These are phyloP conservation scores for Exophiala mesophila DNA, from an alignment of 2,329 filamentous ascomycete genomes.

Conservation along the genomic window DNA sequence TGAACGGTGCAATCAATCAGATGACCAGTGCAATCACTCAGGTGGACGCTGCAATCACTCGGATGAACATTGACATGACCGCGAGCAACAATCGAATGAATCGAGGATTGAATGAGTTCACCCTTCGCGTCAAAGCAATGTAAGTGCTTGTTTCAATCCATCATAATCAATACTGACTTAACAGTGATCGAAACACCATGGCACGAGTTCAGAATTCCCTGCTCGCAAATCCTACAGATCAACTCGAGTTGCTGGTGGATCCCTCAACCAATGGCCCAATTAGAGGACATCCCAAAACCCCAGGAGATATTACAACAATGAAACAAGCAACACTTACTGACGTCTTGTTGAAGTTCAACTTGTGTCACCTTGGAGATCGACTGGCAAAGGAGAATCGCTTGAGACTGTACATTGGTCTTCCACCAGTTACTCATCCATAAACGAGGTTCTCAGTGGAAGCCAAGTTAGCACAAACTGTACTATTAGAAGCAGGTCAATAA, in stretches of 20 bases:
- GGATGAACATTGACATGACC: no score
- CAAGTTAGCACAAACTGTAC: background rate
- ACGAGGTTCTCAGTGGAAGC: background rate
- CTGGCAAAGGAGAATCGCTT: conserved; percentile 1
- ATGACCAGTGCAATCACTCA: background rate
- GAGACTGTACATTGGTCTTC: conserved; percentile 2
- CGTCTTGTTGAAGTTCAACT: background rate
- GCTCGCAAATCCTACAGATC: conserved; percentile 3
- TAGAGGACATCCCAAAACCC: conserved; percentile 5
- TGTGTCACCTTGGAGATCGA: background rate
- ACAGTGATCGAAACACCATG: conserved; percentile 4
- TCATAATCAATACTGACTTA: conserved; percentile 7
- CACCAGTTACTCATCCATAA: conserved; percentile 1
- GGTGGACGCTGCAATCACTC: conserved; percentile 1
- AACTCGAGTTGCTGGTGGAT: conserved; percentile 2
- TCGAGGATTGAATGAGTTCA: no score
- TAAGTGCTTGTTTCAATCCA: conserved; percentile 1
- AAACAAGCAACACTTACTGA: background rate
- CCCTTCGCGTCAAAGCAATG: no score
- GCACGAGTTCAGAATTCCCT: conserved; percentile 8
- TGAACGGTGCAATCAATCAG: conserved; percentile 1
- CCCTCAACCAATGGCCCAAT: conserved; percentile 3
- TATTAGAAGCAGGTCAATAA: background rate
- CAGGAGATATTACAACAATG: conserved; percentile 7
- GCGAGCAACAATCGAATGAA: no score